Conservation (phyloP, 371 early-diverging fungal species). For the Blakeslea trispora region DNA sequence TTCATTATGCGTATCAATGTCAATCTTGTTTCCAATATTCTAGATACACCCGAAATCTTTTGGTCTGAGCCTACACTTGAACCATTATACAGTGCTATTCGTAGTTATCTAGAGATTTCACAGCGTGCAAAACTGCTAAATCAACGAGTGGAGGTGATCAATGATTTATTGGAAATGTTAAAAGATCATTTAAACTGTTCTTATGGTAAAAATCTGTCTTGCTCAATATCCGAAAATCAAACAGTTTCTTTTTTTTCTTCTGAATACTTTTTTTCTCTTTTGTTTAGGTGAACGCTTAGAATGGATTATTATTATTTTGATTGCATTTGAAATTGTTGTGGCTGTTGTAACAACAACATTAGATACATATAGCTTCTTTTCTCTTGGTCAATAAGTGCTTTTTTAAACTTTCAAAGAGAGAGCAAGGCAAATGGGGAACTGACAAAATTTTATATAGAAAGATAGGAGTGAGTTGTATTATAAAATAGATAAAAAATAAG, state of each 20-base stretch:
- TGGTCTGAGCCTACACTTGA: conserved; percentile 85
- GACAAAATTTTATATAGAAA: too few relatives aligned
- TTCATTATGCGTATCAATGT: conserved; percentile 90
- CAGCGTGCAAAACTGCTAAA: conserved; percentile 70
- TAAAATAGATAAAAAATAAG: too few relatives aligned
- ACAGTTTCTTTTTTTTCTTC: too few relatives aligned
- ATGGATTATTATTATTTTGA: conserved; percentile 83
- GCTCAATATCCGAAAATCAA: too few relatives aligned
- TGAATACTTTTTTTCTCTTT: too few relatives aligned
- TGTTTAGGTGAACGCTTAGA: conserved; percentile 76
- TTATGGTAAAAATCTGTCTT: too few relatives aligned
- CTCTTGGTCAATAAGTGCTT: too few relatives aligned
- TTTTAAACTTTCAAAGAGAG: too few relatives aligned
- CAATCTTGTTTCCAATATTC: conserved; percentile 80
- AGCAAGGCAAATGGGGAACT: too few relatives aligned
- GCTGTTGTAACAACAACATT: conserved; percentile 78
- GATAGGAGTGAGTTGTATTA: too few relatives aligned
- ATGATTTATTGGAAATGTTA: conserved; percentile 85
- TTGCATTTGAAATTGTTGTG: conserved; percentile 79
- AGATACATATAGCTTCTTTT: conserved; percentile 66
- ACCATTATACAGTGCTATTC: conserved; percentile 76
- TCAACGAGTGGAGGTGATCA: conserved; percentile 63
- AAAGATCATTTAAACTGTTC: conserved; percentile 78
- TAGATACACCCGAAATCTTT: conserved; percentile 88
- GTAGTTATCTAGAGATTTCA: conserved; percentile 82